phyloP scores from a whole-genome alignment of 2,329 filamentous ascomycete genomes.

The Ilyonectria mors-panacis region DNA sequence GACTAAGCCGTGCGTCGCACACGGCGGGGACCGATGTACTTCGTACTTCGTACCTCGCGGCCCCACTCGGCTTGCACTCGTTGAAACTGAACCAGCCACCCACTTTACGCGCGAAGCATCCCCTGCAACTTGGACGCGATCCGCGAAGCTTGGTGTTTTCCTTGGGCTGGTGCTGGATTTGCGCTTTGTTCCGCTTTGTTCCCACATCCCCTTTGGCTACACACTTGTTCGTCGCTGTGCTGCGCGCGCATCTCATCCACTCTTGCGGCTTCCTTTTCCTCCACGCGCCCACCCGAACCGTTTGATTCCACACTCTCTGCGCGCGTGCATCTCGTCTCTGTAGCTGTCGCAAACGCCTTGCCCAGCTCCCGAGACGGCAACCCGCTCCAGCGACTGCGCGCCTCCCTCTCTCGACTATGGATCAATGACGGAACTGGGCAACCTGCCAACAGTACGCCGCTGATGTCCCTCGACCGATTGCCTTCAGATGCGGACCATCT shows the following conservation, averaged over 20 bases:
- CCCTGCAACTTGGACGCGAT: conserved; percentile 37
- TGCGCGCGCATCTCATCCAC: conserved; percentile 7
- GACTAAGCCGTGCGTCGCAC: neutral
- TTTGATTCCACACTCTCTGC: neutral
- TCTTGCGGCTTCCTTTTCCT: neutral
- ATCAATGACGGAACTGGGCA: conserved; percentile 51
- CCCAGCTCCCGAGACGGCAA: conserved; percentile 7
- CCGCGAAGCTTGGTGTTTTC: conserved; percentile 43
- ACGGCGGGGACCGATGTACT: neutral
- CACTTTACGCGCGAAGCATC: conserved; percentile 47
- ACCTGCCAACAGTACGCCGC: conserved; percentile 48
- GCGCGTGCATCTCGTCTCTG: neutral
- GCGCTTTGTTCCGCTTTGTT: conserved; percentile 33
- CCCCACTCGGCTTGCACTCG: conserved; percentile 17
- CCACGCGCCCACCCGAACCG: neutral
- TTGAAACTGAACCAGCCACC: conserved; percentile 42
- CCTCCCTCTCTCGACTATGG: conserved; percentile 49
- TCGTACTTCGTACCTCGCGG: neutral
- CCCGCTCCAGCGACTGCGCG: conserved; percentile 26
- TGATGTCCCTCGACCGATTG: conserved; percentile 39
- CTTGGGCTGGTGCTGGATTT: conserved; percentile 22
- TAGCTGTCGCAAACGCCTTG: conserved; percentile 22
- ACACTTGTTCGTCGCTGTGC: conserved; percentile 18
- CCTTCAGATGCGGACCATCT: conserved; percentile 41
- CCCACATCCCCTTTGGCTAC: conserved; percentile 32